Base-by-base conservation (phyloP, 768 basidiomycete species). In the Trametes gibbosa region DNA sequence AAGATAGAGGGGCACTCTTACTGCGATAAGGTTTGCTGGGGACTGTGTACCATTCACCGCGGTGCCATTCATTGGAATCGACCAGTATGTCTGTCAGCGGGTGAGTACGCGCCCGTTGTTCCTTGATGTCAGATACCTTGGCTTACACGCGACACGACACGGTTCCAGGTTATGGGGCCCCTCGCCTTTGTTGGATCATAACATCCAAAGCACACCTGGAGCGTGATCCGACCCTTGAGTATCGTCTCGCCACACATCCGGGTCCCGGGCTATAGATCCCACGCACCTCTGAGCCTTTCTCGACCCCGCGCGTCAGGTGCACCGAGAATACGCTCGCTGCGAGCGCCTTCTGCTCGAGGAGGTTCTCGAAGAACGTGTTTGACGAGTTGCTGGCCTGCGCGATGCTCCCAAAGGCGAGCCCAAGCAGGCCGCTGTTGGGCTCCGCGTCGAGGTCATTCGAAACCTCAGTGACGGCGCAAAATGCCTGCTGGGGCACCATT, bases 381-480 rank as follows among this genome's bases (percentile, higher is more conserved):
- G 37, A 14, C 7, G 8, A 79, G 76, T 51, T 76, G 61, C 13
- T 65, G 66, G 0, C 75, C 77, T 46, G 65, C 70, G 12, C 70
- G 54, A 89, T 85, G 41, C 78, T 72, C 35, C 81, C 72, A 63
- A 89, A 89, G 12, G 82, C 86, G 66, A 89, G 70, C 24, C 86
- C 87, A 7, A 85, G 67, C 12, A 87, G 73, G 12, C 86, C 88
- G 46, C 78, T 77, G 58, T 77, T 83, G 8, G 85, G 85, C 17
- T 75, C 73, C 39, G 66, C 64, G 34, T 72, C 70, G 69, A 88
- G 84, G 64, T 82, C 83, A 5, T 71, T 64, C 0, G 83, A 81
- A 50, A 78, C 76, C 3, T 70, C 66, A 19, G 53, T 65, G 50
- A 83, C 82, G 5, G 80, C 80, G 27, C 84, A 83, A 64, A 89